Conservation (phyloP, 768 basidiomycete species). For the Naganishia randhawae region DNA sequence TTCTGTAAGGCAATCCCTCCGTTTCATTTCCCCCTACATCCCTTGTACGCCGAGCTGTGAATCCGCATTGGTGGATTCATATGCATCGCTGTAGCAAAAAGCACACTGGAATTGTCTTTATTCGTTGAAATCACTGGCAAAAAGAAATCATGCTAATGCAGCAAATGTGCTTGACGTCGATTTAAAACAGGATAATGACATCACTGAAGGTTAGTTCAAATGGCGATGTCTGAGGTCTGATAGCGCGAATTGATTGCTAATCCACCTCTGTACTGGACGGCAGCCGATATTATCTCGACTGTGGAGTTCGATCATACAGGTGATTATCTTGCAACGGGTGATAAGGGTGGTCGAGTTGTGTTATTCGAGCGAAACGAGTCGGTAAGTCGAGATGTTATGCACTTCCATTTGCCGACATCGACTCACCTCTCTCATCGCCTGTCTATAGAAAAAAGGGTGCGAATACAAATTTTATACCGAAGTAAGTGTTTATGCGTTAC, state of each 20-base stretch:
- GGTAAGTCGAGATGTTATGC: constrained; percentile 56
- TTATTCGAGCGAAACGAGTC: constrained; percentile 97
- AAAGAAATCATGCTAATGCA: neutral
- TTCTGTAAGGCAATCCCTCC: constrained; percentile 10
- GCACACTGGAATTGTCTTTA: neutral
- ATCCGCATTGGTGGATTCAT: constrained; percentile 8
- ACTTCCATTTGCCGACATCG: neutral
- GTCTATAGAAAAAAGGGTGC: constrained; percentile 89
- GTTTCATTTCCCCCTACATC: neutral
- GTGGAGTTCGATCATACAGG: constrained; percentile 99
- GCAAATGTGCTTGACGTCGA: neutral
- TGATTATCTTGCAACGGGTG: constrained; percentile 97
- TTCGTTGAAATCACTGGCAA: neutral
- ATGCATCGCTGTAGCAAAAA: neutral
- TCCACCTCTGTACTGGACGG: neutral
- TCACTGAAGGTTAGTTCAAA: constrained; percentile 78
- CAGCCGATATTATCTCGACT: constrained; percentile 99
- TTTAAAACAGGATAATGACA: constrained; percentile 84
- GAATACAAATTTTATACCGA: constrained; percentile 99
- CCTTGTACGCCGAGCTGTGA: neutral
- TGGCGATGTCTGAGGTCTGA: neutral
- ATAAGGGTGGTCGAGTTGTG: constrained; percentile 98
- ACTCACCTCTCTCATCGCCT: constrained; percentile 41
- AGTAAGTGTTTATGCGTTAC: constrained; percentile 33
- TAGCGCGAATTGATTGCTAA: constrained; percentile 5